Conservation (phyloP, 768 basidiomycete species). For the Tulasnella sp. region DNA sequence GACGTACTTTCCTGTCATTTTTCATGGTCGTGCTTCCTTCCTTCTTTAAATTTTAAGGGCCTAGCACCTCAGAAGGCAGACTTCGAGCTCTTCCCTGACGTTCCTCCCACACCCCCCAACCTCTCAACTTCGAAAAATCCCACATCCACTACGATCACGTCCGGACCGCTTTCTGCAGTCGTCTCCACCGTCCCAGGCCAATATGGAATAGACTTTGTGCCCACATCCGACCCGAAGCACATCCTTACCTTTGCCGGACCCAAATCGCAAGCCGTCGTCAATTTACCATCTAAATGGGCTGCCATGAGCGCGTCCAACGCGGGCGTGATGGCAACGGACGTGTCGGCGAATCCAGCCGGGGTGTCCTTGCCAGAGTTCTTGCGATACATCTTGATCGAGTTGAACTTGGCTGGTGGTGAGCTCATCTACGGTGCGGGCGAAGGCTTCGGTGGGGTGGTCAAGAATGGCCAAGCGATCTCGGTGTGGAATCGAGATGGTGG, state of each 20-base stretch:
- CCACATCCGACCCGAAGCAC: conserved; percentile 13
- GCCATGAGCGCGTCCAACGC: conserved; percentile 37
- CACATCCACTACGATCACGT: conserved; percentile 47
- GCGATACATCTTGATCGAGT: conserved; percentile 35
- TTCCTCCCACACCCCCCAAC: conserved; percentile 41
- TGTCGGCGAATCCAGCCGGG: conserved; percentile 45
- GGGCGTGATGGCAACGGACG: conserved; percentile 49
- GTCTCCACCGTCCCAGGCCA: conserved; percentile 28
- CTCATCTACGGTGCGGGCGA: conserved; percentile 68
- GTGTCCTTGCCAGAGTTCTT: conserved; percentile 38
- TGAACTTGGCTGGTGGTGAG: conserved; percentile 61
- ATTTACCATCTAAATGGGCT: conserved; percentile 29
- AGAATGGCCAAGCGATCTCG: conserved; percentile 44
- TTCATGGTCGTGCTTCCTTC: background rate
- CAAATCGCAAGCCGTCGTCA: conserved; percentile 29
- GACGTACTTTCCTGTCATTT: background rate
- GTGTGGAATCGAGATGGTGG: conserved; percentile 46
- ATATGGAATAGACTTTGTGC: conserved; percentile 15
- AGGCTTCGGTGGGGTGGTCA: conserved; percentile 65
- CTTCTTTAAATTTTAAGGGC: background rate
- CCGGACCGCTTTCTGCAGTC: conserved; percentile 54
- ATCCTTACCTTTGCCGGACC: conserved; percentile 23
- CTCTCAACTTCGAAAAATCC: conserved; percentile 33
- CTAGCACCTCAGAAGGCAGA: background rate
- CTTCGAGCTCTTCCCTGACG: conserved; percentile 50